These are phyloP conservation scores for Articulospora tetracladia DNA, from an alignment of 495 filamentous ascomycete genomes.

Conservation along the genomic window DNA sequence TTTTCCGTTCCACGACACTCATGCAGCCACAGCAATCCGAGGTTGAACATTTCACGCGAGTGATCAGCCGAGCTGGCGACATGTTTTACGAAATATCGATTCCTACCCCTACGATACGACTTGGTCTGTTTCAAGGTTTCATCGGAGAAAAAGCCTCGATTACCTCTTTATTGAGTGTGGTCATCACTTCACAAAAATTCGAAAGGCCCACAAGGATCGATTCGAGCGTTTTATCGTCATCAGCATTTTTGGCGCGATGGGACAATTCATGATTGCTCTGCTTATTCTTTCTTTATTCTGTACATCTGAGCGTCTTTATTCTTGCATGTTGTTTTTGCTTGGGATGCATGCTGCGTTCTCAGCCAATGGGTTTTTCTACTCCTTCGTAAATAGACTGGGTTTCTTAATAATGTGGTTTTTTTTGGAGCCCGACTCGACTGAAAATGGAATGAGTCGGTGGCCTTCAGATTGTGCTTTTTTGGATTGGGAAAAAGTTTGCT, in stretches of 20 bases:
- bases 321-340: conserved; percentile 24
- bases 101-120: not conserved
- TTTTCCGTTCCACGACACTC: conserved; percentile 27
- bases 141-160: conserved; percentile 4
- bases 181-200: not conserved
- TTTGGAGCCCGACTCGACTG: not conserved
- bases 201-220: not conserved
- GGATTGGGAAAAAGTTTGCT: conserved; percentile 1
- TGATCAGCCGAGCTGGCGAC: not conserved
- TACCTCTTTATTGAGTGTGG: conserved; percentile 29
- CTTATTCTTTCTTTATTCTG: conserved; percentile 13
- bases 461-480: not conserved
- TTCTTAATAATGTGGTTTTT: conserved; percentile 1
- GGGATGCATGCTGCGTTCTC: conserved; percentile 7
- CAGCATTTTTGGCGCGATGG: conserved; percentile 25
- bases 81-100: not conserved
- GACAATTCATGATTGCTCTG: conserved; percentile 6
- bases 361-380: conserved; percentile 10
- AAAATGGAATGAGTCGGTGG: not conserved
- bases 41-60: conserved; percentile 14
- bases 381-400: conserved; percentile 1
- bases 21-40: conserved; percentile 28
- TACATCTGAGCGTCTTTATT: conserved; percentile 23
- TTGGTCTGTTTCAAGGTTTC: conserved; percentile 1
- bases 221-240: conserved; percentile 5